Evolutionary conservation across 148 eudicot genomes (phyloP), one percentile per base, ranked within the genome.

Genomic region (Mesembryanthemum crystallinum): DNA sequence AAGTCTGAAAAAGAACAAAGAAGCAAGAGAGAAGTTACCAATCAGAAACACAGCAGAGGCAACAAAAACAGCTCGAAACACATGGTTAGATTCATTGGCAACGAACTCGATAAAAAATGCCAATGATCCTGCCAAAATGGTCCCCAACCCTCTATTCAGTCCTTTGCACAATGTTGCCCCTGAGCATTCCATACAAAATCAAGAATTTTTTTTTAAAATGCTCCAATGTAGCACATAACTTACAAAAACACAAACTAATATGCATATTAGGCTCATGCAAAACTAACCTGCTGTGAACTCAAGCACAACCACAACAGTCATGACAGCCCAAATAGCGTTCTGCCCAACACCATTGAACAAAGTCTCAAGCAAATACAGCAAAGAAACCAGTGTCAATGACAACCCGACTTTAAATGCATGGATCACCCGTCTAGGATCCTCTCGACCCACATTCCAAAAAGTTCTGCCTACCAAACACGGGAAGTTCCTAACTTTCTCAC

Each of bases 101-200:
- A 92, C 63, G 70, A 78, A 88, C 71, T 88, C 91, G 4, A 95
- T 86, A 64, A 91, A 76, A 78, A 89, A 92, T 13, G 96, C 97
- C 69, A 95, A 43, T 43, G 89, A 85, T 64, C 96, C 98, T 0
- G 98, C 98, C 30, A 91, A 55, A 67, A 95, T 23, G 15, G 98
- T 95, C 42, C 98, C 98, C 3, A 95, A 57, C 55, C 94, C 98
- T 85, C 98, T 88, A 62, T 95, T 95, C 37, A 95, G 54, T 43
- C 98, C 98, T 79, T 92, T 95, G 86, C 96, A 95, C 65, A 95
- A 80, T 64, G 98, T 95, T 72, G 96, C 98, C 61, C 98, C 98
- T 95, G 77, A 28, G 8, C 21, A 45, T 11, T 37, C 27, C 66
- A 71, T 42, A 10, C 13, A 63, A 15, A 73, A 30, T 1, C 33